phyloP scores from a whole-genome alignment of 2,329 filamentous ascomycete genomes.

The Sclerotinia glacialis region DNA sequence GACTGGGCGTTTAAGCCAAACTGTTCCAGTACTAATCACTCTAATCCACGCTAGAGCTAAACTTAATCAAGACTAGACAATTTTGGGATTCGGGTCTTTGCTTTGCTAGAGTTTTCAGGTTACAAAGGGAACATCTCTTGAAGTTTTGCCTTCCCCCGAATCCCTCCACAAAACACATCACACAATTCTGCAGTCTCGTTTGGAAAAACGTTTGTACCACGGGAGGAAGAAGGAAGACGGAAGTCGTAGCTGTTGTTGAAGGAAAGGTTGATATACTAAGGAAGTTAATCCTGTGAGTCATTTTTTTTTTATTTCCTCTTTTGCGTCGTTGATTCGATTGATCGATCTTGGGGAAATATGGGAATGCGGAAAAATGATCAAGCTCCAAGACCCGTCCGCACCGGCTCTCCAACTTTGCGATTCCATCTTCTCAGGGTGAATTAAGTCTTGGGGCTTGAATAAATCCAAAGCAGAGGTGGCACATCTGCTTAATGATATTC shows the following conservation, averaged over 20 bases:
- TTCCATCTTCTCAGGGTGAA: background rate
- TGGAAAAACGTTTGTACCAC: conserved; percentile 35
- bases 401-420: background rate
- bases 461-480: conserved; percentile 25
- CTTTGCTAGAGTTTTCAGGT: conserved; percentile 14
- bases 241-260: conserved; percentile 33
- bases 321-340: background rate
- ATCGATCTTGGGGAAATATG: background rate
- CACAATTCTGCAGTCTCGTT: conserved; percentile 30
- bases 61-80: background rate
- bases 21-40: background rate
- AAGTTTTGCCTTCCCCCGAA: conserved; percentile 19
- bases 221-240: conserved; percentile 39
- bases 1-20: conserved; percentile 4
- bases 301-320: background rate
- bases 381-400: background rate
- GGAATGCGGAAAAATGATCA: background rate
- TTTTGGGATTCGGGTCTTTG: conserved; percentile 4
- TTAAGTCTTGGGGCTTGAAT: background rate
- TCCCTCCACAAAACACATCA: conserved; percentile 21
- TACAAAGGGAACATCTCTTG: conserved; percentile 15
- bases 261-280: conserved; percentile 32
- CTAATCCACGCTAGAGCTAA: background rate
- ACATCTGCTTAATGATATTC: conserved; percentile 25
- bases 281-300: conserved; percentile 12